phyloP scores from a whole-genome alignment of 2,329 filamentous ascomycete genomes.

The Curvularia sp. region DNA sequence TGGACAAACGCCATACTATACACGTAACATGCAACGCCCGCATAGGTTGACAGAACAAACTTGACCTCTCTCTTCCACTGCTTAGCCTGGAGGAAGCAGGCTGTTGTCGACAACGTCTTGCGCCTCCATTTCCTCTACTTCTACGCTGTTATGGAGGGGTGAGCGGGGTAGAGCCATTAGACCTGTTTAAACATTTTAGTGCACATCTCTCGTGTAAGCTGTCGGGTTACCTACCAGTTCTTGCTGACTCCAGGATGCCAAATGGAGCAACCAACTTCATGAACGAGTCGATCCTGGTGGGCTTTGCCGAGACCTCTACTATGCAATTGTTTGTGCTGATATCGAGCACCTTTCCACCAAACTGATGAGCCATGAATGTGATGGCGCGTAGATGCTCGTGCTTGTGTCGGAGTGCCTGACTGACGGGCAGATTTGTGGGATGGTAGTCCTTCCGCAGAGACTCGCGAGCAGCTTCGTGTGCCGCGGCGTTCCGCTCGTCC shows the following conservation, averaged over 20 bases:
- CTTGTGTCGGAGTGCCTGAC: slow-evolving; percentile 92
- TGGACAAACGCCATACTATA: slow-evolving; percentile 17
- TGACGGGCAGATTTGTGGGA: slow-evolving; percentile 82
- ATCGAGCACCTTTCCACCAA: slow-evolving; percentile 95
- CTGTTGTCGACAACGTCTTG: slow-evolving; percentile 95
- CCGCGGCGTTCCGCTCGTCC: slow-evolving; percentile 42
- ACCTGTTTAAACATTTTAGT: slow-evolving; percentile 55
- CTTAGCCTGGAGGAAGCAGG: slow-evolving; percentile 87
- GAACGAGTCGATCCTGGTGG: slow-evolving; percentile 92
- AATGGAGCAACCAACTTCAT: slow-evolving; percentile 95
- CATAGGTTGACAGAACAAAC: slow-evolving; percentile 10
- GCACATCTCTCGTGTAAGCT: not conserved
- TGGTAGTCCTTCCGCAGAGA: slow-evolving; percentile 75
- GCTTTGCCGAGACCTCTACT: slow-evolving; percentile 95
- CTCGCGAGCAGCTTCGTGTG: slow-evolving; percentile 50
- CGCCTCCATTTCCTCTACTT: slow-evolving; percentile 82
- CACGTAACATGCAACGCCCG: slow-evolving; percentile 10
- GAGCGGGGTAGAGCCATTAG: slow-evolving; percentile 96
- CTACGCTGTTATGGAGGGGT: slow-evolving; percentile 77
- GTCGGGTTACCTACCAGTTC: slow-evolving; percentile 68
- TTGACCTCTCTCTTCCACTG: not conserved
- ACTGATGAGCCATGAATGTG: slow-evolving; percentile 96
- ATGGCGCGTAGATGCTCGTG: slow-evolving; percentile 97
- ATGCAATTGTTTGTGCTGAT: slow-evolving; percentile 99
- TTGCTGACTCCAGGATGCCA: slow-evolving; percentile 93